Conservation (phyloP, 768 basidiomycete genomes). For the Dioszegia aurantiaca region DNA sequence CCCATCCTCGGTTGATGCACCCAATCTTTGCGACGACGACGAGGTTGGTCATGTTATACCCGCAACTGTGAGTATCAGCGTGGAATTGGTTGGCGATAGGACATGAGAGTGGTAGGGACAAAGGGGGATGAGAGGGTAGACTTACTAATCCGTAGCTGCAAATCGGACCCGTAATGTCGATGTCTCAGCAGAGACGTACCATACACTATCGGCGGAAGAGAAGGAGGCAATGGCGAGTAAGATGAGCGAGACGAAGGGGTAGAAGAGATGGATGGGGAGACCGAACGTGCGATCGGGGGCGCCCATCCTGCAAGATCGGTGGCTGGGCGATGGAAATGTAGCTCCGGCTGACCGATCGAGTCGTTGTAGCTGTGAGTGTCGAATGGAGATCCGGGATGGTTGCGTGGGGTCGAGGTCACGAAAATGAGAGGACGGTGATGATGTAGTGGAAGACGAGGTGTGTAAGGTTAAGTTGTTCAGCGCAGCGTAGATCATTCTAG, state of each 20-base stretch:
- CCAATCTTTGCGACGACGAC: conserved; percentile 39
- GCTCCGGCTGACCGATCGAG: too few species aligned
- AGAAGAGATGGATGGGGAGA: conserved; percentile 39
- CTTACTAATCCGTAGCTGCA: conserved; percentile 26
- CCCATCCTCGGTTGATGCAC: conserved; percentile 37
- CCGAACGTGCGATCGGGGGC: conserved; percentile 37
- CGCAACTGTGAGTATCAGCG: conserved; percentile 28
- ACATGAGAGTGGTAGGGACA: neutral
- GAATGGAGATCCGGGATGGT: too few species aligned
- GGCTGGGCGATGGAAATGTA: neutral
- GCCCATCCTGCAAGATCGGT: conserved; percentile 20
- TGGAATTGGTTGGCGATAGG: too few species aligned
- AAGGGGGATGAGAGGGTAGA: neutral
- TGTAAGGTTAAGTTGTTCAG: too few species aligned
- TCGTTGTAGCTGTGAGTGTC: too few species aligned
- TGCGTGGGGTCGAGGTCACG: too few species aligned
- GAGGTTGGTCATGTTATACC: conserved; percentile 42
- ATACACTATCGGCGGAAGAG: conserved; percentile 37
- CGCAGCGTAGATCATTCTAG: too few species aligned
- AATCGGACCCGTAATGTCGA: conserved; percentile 30
- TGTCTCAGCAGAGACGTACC: conserved; percentile 39
- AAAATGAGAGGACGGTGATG: too few species aligned
- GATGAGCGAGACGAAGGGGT: conserved; percentile 34
- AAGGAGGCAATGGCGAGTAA: conserved; percentile 41
- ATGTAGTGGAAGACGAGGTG: too few species aligned